These are phyloP conservation scores for Diplosphaera chodatii DNA, from an alignment of 139 green algal genomes.

Conservation along the genomic window DNA sequence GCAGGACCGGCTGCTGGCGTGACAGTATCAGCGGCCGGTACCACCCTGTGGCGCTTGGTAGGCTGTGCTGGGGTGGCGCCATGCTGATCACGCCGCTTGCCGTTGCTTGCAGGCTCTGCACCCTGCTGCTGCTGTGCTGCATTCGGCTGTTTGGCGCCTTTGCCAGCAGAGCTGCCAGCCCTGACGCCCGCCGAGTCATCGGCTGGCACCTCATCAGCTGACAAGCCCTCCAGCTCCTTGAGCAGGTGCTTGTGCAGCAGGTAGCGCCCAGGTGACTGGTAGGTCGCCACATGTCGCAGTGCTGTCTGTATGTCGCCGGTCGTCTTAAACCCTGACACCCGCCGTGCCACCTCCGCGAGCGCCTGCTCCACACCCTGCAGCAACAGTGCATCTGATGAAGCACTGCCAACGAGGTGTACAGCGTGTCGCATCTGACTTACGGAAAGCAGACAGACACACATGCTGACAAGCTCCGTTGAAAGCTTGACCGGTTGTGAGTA, in stretches of 20 bases:
- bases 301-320: not conserved
- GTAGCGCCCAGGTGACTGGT: not conserved
- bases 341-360: not conserved
- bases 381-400: too few species aligned
- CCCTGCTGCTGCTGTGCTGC: too few species aligned
- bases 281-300: not conserved
- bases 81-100: not conserved
- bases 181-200: not conserved
- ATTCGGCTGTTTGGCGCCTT: slow-evolving; percentile 1
- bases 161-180: too few species aligned
- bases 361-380: not conserved
- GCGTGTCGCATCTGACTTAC: too few species aligned
- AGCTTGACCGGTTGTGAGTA: too few species aligned
- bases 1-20: not conserved
- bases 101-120: not conserved
- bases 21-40: not conserved
- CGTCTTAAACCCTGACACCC: not conserved
- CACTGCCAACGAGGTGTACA: too few species aligned
- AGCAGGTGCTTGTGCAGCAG: not conserved
- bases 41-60: not conserved
- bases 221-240: not conserved
- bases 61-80: not conserved
- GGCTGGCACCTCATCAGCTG: too few species aligned
- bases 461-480: too few species aligned
- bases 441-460: too few species aligned